Conservation (phyloP, 225 moss, liverwort and hornwort species). For the Pseudisothecium myosuroides region DNA sequence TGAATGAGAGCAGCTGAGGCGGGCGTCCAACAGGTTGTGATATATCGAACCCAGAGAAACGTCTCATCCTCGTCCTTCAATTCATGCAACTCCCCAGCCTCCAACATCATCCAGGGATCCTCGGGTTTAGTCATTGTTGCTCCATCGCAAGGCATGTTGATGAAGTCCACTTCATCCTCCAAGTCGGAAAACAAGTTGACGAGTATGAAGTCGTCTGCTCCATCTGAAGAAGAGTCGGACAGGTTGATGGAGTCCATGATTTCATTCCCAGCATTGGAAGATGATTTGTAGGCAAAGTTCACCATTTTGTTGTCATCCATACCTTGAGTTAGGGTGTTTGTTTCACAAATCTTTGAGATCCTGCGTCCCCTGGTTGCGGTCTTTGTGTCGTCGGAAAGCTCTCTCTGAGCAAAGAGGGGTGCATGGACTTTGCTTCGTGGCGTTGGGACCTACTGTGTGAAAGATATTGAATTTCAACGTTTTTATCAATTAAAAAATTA, state of each 20-base stretch:
- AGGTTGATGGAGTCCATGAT: not conserved
- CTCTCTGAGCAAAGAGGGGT: too few relatives aligned
- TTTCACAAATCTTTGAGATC: too few relatives aligned
- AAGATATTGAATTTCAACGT: too few relatives aligned
- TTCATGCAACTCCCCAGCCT: not conserved
- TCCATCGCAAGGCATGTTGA: not conserved
- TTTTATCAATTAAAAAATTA: too few relatives aligned
- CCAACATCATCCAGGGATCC: not conserved
- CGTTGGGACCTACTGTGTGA: too few relatives aligned
- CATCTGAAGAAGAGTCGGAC: not conserved
- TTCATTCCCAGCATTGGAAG: not conserved
- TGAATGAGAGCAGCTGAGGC: not conserved
- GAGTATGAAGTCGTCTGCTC: not conserved
- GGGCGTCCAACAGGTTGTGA: not conserved
- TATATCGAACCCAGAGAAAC: not conserved
- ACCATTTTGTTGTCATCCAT: too few relatives aligned
- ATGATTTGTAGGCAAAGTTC: not conserved
- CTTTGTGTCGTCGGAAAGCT: too few relatives aligned
- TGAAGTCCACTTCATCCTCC: not conserved
- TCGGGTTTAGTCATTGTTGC: rapidly evolving
- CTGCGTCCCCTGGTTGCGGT: too few relatives aligned
- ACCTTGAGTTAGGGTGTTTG: too few relatives aligned
- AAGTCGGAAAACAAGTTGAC: not conserved
- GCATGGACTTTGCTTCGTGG: too few relatives aligned
- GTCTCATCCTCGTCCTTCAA: not conserved